Conservation (phyloP, 352 stramenopile species). For the Phytophthora agathidicida region DNA sequence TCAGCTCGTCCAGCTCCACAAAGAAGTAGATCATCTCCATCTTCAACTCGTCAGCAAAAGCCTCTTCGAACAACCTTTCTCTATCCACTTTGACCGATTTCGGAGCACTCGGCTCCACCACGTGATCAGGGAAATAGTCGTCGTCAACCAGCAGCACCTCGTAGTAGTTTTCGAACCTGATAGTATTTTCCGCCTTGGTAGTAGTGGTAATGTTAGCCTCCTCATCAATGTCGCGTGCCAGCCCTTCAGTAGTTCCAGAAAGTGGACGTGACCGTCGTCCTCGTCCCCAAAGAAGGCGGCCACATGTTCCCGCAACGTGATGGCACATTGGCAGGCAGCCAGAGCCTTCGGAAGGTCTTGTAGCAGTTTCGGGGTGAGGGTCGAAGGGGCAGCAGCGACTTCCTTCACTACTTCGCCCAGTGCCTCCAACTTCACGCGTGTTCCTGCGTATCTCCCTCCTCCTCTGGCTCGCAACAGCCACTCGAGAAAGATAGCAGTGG, state of each 20-base stretch:
- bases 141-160: slow-evolving; percentile 1
- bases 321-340: slow-evolving; percentile 20
- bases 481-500: slow-evolving; percentile 4
- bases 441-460: no score
- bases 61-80: slow-evolving; percentile 18
- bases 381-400: slow-evolving; percentile 3
- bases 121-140: slow-evolving; percentile 6
- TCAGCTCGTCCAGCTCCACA: slow-evolving; percentile 31
- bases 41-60: slow-evolving; percentile 29
- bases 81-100: slow-evolving; percentile 2
- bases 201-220: background rate
- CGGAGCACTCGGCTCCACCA: background rate
- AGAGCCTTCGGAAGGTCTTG: slow-evolving; percentile 19
- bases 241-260: slow-evolving; percentile 2
- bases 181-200: background rate
- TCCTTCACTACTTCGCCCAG: slow-evolving; percentile 2
- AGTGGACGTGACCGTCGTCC: slow-evolving; percentile 5
- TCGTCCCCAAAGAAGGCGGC: slow-evolving; percentile 16
- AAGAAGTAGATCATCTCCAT: slow-evolving; percentile 32
- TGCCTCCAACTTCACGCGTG: background rate
- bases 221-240: background rate
- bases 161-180: slow-evolving; percentile 33
- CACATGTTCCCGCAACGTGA: slow-evolving; percentile 21
- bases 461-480: slow-evolving; percentile 3
- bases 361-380: slow-evolving; percentile 7